A percentile compares a stretch with the other conserved stretches of the same genome.
These are phyloP conservation scores for Phlebopus sp. DNA, from an alignment of 1,284 basidiomycete species.

Conservation along the genomic window DNA sequence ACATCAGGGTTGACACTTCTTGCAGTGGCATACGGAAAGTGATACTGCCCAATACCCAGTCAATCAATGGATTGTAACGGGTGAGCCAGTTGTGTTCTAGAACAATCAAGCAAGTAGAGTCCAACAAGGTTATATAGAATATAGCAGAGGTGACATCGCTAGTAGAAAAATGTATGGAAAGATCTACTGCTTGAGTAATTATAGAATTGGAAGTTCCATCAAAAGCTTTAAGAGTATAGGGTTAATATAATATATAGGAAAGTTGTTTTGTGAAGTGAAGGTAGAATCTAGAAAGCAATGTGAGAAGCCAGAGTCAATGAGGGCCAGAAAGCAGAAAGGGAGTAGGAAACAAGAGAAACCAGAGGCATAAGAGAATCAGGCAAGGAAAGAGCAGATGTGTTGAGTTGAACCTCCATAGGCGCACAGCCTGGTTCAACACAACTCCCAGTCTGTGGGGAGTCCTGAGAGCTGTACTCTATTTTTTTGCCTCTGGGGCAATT, in stretches of 20 bases:
- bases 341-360: background rate
- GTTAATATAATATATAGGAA: background rate
- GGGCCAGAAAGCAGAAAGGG: background rate
- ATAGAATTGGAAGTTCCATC: no score
- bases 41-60: no score
- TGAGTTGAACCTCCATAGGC: background rate
- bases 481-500: constrained; percentile 5
- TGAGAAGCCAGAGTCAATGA: constrained; percentile 1
- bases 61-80: no score
- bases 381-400: constrained; percentile 1
- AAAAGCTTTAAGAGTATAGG: background rate
- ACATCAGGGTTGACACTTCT: no score
- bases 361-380: background rate
- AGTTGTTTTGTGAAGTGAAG: background rate
- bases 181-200: no score
- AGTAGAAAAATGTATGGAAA: no score
- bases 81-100: no score
- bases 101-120: no score
- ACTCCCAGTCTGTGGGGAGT: background rate
- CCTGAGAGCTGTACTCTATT: constrained; percentile 1
- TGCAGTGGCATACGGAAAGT: no score
- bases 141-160: constrained; percentile 1
- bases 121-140: no score
- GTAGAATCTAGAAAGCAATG: constrained; percentile 1
- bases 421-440: background rate